Conservation (phyloP, 1,284 basidiomycete species). For the Meripilus lineatus region DNA sequence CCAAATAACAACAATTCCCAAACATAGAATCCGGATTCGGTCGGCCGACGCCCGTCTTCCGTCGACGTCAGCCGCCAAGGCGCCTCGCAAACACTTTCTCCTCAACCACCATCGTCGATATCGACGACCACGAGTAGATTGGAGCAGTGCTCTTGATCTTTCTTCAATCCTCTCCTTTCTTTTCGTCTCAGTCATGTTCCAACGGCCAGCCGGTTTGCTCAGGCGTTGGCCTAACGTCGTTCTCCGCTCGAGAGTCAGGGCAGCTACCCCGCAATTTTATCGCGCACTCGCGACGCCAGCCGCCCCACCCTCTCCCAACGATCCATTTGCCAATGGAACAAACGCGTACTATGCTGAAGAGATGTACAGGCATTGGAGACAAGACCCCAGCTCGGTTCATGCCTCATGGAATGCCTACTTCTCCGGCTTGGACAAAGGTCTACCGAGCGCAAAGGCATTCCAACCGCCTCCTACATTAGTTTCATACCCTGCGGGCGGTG, state of each 20-base stretch:
- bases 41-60: not conserved
- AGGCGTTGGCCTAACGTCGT: slow-evolving; percentile 16
- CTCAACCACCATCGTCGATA: slow-evolving; percentile 3
- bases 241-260: slow-evolving; percentile 11
- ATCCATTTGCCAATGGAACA: slow-evolving; percentile 85
- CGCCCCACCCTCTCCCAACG: slow-evolving; percentile 59
- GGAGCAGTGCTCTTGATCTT: not conserved
- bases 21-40: too few species aligned
- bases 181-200: slow-evolving; percentile 11
- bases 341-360: slow-evolving; percentile 96
- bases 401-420: slow-evolving; percentile 96
- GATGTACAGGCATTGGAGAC: slow-evolving; percentile 90
- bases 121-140: slow-evolving; percentile 9
- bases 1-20: too few species aligned
- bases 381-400: slow-evolving; percentile 92
- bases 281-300: slow-evolving; percentile 47
- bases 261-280: slow-evolving; percentile 13
- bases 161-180: slow-evolving; percentile 1
- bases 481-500: slow-evolving; percentile 70
- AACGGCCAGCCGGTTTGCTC: slow-evolving; percentile 14
- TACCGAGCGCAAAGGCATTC: slow-evolving; percentile 83
- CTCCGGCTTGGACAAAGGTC: slow-evolving; percentile 85
- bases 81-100: not conserved
- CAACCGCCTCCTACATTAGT: slow-evolving; percentile 74
- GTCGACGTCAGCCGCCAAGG: not conserved